These are phyloP conservation scores for Prunus persica DNA, from an alignment of 306 rosid genomes.

Conservation along the genomic window Prunus_persica_NCBIv2 NC_034010.1:15340001-15340500, in stretches of 20 bases:
- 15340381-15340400: no score
- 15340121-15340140: slow-evolving; percentile 83
- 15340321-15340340: no score
- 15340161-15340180: slow-evolving; percentile 61
- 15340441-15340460: not conserved
- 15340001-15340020: not conserved
- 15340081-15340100: slow-evolving; percentile 55
- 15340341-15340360: not conserved
- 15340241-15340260: not conserved
- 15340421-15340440: not conserved
- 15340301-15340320: not conserved
- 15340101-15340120: slow-evolving; percentile 52
- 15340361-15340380: not conserved
- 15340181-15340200: slow-evolving; percentile 1
- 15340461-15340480: not conserved
- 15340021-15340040: slow-evolving; percentile 6
- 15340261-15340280: not conserved
- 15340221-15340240: not conserved
- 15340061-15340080: slow-evolving; percentile 15
- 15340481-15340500: not conserved
- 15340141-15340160: slow-evolving; percentile 60
- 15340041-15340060: slow-evolving; percentile 13
- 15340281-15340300: not conserved
- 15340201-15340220: not conserved
- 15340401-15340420: not conserved